Evolutionary conservation across 2,329 filamentous ascomycete genomes (phyloP).

Genomic region (Colletotrichum chrysophilum): DNA sequence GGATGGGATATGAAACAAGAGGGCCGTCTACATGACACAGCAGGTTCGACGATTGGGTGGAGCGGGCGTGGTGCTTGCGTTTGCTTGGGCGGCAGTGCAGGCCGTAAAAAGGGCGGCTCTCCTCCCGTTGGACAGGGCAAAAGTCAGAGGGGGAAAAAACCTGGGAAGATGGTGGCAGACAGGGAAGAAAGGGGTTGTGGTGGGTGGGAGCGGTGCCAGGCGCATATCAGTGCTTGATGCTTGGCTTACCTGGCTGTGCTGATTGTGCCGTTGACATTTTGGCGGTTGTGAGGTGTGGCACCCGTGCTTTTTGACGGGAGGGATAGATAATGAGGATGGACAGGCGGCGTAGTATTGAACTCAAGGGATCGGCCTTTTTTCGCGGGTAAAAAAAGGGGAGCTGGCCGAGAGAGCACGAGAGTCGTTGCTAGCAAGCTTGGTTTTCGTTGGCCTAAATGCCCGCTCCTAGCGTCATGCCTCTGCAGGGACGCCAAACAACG

Average conservation of each 20-base stretch:
- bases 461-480: slow-evolving; percentile 20
- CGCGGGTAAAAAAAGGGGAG: slow-evolving; percentile 5
- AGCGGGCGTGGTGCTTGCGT: slow-evolving; percentile 28
- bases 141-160: slow-evolving; percentile 19
- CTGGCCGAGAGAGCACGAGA: neutral
- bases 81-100: slow-evolving; percentile 22
- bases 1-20: slow-evolving; percentile 50
- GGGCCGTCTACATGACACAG: slow-evolving; percentile 51
- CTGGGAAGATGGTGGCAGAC: slow-evolving; percentile 21
- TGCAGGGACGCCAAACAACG: slow-evolving; percentile 16
- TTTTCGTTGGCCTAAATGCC: slow-evolving; percentile 14
- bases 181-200: slow-evolving; percentile 17
- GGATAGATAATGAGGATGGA: slow-evolving; percentile 19
- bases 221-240: slow-evolving; percentile 14
- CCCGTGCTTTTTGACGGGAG: slow-evolving; percentile 1
- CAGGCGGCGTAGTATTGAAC: slow-evolving; percentile 14
- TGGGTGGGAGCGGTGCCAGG: slow-evolving; percentile 13
- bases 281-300: slow-evolving; percentile 16
- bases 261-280: slow-evolving; percentile 25
- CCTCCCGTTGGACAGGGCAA: slow-evolving; percentile 20
- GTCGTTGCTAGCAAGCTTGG: slow-evolving; percentile 9
- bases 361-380: slow-evolving; percentile 16
- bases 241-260: slow-evolving; percentile 27
- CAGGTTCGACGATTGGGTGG: slow-evolving; percentile 42
- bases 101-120: slow-evolving; percentile 18